These are phyloP conservation scores for Dictyostelium brefeldianum DNA, from an alignment of 78 protist genomes.

Conservation along the genomic window DNA sequence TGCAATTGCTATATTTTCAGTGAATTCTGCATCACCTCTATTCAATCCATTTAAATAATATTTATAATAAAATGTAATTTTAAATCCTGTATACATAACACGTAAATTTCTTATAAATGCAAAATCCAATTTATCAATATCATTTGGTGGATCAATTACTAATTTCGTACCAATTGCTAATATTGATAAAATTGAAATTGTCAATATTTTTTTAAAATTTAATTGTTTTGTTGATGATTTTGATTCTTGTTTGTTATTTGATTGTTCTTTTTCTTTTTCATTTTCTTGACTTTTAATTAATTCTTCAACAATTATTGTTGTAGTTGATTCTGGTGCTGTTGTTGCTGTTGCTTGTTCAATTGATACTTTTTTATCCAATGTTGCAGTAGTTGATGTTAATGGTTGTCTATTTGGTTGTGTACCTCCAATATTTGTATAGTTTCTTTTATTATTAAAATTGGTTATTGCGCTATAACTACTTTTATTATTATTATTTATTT, in stretches of 20 bases:
- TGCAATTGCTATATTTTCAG: slow-evolving; percentile 37
- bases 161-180: background rate
- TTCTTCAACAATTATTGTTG: background rate
- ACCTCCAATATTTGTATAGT: background rate
- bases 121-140: slow-evolving; percentile 6
- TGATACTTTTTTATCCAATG: background rate
- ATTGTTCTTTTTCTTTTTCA: background rate
- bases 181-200: background rate
- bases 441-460: background rate
- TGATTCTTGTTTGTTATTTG: background rate
- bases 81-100: slow-evolving; percentile 29
- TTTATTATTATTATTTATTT: too few species aligned
- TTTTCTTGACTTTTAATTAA: background rate
- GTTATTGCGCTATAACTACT: too few species aligned
- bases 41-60: slow-evolving; percentile 50
- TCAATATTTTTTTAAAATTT: background rate
- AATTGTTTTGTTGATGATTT: background rate
- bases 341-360: background rate
- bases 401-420: slow-evolving; percentile 25
- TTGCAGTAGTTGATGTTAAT: background rate
- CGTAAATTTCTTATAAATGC: slow-evolving; percentile 33
- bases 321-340: background rate
- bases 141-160: slow-evolving; percentile 2
- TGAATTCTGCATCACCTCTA: slow-evolving; percentile 43
- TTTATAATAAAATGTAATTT: slow-evolving; percentile 57